These are phyloP conservation scores for Lactifluus hygrophoroides DNA, from an alignment of 768 basidiomycete genomes.

Conservation along the genomic window DNA sequence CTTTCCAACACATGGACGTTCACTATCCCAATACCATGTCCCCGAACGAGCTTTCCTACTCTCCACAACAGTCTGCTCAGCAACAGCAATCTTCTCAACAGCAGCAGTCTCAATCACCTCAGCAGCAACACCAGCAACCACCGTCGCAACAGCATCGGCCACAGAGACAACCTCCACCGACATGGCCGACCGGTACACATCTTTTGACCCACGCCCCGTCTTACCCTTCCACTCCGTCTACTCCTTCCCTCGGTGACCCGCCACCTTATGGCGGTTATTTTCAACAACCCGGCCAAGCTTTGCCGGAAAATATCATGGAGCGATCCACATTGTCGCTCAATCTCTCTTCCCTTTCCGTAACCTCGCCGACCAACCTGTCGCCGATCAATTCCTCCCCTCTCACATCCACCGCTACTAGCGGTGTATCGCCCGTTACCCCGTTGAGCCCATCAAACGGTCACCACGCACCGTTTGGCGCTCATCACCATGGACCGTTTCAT, in stretches of 20 bases:
- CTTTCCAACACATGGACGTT: constrained; percentile 23
- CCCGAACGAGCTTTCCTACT: constrained; percentile 27
- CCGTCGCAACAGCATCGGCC: not conserved
- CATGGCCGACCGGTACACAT: constrained; percentile 21
- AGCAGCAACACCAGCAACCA: not conserved
- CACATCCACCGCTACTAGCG: constrained; percentile 29
- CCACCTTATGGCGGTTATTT: constrained; percentile 20
- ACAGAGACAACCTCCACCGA: constrained; percentile 26
- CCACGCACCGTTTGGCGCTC: constrained; percentile 36
- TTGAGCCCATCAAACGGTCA: constrained; percentile 44
- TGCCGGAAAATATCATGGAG: constrained; percentile 24
- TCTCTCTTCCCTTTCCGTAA: constrained; percentile 54
- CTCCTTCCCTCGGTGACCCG: constrained; percentile 20
- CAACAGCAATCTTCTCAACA: constrained; percentile 21
- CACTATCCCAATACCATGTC: constrained; percentile 25
- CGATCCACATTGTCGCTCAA: constrained; percentile 51
- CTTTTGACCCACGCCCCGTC: constrained; percentile 18
- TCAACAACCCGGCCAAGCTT: constrained; percentile 18
- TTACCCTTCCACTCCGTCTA: constrained; percentile 12
- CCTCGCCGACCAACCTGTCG: constrained; percentile 58
- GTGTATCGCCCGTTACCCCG: constrained; percentile 43
- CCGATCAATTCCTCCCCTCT: constrained; percentile 45
- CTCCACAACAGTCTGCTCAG: constrained; percentile 24
- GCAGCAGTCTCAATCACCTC: constrained; percentile 14
- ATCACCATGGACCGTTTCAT: constrained; percentile 35